phyloP scores from a whole-genome alignment of 1,284 basidiomycete genomes.

The Fereydounia khargensis region DNA sequence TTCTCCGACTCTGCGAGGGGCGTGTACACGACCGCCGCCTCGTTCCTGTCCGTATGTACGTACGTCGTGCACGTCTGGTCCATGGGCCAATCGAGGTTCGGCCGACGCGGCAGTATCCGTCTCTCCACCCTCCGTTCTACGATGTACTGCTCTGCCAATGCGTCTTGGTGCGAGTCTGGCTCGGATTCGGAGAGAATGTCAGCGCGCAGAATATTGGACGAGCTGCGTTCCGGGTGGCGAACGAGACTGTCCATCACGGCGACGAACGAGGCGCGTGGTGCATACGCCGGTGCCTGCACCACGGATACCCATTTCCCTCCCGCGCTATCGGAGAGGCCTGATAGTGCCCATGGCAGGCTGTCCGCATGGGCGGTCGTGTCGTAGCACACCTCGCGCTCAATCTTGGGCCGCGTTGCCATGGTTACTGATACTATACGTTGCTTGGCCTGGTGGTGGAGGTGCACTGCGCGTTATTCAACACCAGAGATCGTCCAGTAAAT shows the following conservation, averaged over 20 bases:
- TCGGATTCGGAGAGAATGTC: constrained; percentile 40
- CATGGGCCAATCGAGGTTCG: constrained; percentile 28
- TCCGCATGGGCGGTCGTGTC: no score
- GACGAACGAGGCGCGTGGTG: constrained; percentile 27
- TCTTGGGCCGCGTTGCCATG: no score
- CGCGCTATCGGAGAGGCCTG: no score
- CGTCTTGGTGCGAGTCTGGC: no score
- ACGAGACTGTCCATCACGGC: constrained; percentile 41
- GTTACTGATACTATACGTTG: no score
- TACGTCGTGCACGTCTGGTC: constrained; percentile 30
- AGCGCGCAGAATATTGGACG: constrained; percentile 45
- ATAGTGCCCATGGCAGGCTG: no score
- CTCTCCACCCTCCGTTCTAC: constrained; percentile 10
- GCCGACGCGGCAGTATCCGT: constrained; percentile 24
- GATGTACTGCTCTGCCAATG: no score
- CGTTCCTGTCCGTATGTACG: constrained; percentile 3
- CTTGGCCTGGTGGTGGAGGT: no score
- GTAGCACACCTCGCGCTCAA: no score
- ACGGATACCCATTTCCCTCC: no score
- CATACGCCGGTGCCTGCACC: constrained; percentile 31
- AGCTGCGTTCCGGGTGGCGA: constrained; percentile 48
- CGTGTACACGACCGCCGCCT: constrained; percentile 25
- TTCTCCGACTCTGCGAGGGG: constrained; percentile 22
- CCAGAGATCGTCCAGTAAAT: no score
- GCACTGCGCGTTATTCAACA: no score